Base-by-base conservation (phyloP, 306 rosid genomes). In the Prunus davidiana region DNA sequence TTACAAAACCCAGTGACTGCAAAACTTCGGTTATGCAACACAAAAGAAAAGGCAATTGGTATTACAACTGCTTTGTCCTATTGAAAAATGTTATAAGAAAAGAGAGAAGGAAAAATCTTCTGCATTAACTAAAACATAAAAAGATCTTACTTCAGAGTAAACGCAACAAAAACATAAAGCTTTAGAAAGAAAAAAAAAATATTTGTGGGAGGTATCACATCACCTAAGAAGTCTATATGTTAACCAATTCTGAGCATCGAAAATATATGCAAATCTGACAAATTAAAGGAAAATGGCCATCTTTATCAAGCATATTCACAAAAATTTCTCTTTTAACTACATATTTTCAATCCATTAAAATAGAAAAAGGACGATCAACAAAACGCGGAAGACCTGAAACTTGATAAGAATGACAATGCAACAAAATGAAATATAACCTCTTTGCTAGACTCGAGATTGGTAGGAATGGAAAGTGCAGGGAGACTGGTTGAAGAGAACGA, bases 401-500 rank as follows among this genome's bases (percentile, higher is more conserved):
- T 1, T 64, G 13, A 64, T 16, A 64, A 64, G 70, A 78, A 46
- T 5, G 65, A 64, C 62, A 22, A 12, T 7, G 6, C 27, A 18
- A 20, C 18, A 16, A 27, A 66, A 43, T 12, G 49, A 45, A 75
- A 43, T 16, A 43, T 56, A 77, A 86, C 87, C 90, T 70, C 71
- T 30, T 50, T 28, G 60, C 51, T 74, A 27, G 80, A 70, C 45
- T 82, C 73, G 55, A 78, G 86, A 81, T 76, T 66, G 73, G 50
- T 84, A 45, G 76, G 72, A 67, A 65, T 78, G 61, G 68, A 76
- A 68, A 80, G 68, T 12, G 27, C 79, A 82, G 72, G 81, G 60
- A 32, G 78, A 71, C 71, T 63, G 28, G 66, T 71, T n/a, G 84
- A 67, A 84, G 84, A 67, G 34, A 81, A 54, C n/a, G 87, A 61